Evolutionary conservation across 352 stramenopile species (phyloP).

Genomic region (Globisporangium emineosum): DNA sequence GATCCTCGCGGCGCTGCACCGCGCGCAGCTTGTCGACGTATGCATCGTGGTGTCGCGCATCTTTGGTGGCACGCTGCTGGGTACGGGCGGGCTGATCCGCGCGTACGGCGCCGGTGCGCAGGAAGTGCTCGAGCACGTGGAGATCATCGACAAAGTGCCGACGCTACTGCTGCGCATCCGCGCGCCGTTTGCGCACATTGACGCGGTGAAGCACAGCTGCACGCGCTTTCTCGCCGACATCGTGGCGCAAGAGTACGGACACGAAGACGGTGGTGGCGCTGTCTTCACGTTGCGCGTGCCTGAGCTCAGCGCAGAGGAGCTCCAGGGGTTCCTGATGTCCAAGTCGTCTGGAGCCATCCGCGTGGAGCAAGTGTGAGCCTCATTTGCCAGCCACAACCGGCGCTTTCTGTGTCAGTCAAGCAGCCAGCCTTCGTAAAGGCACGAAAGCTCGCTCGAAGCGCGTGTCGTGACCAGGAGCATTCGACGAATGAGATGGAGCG

Average conservation of each 20-base stretch:
- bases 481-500: not conserved
- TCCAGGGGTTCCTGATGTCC: conserved; percentile 36
- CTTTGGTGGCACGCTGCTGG: conserved; percentile 72
- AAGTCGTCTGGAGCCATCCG: conserved; percentile 44
- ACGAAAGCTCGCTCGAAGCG: not conserved
- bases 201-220: conserved; percentile 48
- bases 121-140: conserved; percentile 44
- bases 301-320: conserved; percentile 21
- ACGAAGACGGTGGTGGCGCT: conserved; percentile 18
- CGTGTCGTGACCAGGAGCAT: not conserved
- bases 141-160: conserved; percentile 53
- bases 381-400: not conserved
- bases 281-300: conserved; percentile 48
- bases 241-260: conserved; percentile 32
- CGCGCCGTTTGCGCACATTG: conserved; percentile 33
- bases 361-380: conserved; percentile 2
- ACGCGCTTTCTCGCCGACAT: conserved; percentile 40
- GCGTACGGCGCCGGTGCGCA: conserved; percentile 64
- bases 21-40: conserved; percentile 60
- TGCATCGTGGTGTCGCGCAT: conserved; percentile 73
- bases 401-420: not conserved
- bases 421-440: not conserved
- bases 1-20: conserved; percentile 57
- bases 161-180: conserved; percentile 32
- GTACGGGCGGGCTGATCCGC: conserved; percentile 66